Evolutionary conservation across 2,329 filamentous ascomycete species (phyloP).

Genomic region (Scopulariopsis brevicaulis): DNA sequence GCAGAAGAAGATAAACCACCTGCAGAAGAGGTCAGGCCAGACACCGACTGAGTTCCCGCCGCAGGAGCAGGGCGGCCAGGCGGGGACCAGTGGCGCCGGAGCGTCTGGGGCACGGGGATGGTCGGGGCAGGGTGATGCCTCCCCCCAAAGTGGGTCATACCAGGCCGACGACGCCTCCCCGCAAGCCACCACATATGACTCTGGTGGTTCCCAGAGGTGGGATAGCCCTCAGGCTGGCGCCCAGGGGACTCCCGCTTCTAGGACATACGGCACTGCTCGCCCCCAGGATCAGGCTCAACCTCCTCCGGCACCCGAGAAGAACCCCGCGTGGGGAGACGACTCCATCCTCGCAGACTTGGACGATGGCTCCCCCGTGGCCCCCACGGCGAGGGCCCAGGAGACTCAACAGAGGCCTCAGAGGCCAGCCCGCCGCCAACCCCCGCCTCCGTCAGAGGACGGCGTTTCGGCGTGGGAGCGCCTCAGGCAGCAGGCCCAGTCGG

Average conservation of each 20-base stretch:
- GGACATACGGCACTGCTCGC: conserved; percentile 7
- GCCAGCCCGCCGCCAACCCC: not conserved
- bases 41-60: conserved; percentile 7
- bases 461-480: conserved; percentile 3
- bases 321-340: conserved; percentile 8
- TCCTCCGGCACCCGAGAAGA: not conserved
- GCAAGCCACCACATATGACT: not conserved
- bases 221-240: conserved; percentile 1
- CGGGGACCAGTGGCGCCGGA: not conserved
- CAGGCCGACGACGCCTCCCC: not conserved
- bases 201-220: conserved; percentile 4
- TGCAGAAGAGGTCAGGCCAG: conserved; percentile 5
- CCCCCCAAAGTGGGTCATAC: not conserved
- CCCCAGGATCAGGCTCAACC: not conserved
- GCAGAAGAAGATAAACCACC: conserved; percentile 2
- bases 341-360: conserved; percentile 15
- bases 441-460: conserved; percentile 1
- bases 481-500: not conserved
- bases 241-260: conserved; percentile 8
- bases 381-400: conserved; percentile 14
- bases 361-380: conserved; percentile 31
- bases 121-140: not conserved
- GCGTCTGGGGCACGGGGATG: not conserved
- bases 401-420: not conserved
- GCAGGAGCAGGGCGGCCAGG: conserved; percentile 4